Evolutionary conservation across 208 protist species (phyloP).

Genomic region (Crithidia sp.): DNA sequence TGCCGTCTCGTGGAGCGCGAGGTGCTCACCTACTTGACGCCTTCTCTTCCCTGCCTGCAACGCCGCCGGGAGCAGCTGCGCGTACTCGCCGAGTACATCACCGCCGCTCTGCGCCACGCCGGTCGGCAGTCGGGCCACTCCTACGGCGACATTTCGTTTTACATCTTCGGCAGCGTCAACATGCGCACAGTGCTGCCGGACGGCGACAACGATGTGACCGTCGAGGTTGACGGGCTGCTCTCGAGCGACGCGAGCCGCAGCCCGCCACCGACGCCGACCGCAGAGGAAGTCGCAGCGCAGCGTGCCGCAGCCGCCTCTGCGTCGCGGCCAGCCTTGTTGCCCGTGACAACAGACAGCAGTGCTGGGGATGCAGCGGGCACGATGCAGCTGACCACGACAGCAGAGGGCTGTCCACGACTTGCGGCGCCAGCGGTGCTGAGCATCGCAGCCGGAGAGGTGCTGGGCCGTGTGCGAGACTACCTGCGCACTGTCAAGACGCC

Average conservation of each 20-base stretch:
- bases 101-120: conserved; percentile 55
- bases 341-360: conserved; percentile 66
- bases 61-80: conserved; percentile 65
- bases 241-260: conserved; percentile 19
- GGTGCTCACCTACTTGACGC: conserved; percentile 64
- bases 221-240: conserved; percentile 80
- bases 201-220: conserved; percentile 88
- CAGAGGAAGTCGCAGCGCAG: conserved; percentile 7
- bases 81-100: conserved; percentile 63
- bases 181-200: conserved; percentile 90
- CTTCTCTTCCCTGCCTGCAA: conserved; percentile 49
- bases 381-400: conserved; percentile 53
- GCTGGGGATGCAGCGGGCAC: conserved; percentile 53
- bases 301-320: conserved; percentile 11
- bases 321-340: conserved; percentile 18
- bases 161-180: conserved; percentile 87
- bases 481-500: conserved; percentile 49
- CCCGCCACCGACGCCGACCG: conserved; percentile 16
- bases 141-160: conserved; percentile 69
- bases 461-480: conserved; percentile 71
- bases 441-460: conserved; percentile 72
- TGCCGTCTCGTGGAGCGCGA: conserved; percentile 67
- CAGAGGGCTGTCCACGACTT: conserved; percentile 45
- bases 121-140: conserved; percentile 34
- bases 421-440: conserved; percentile 60